Conservation (phyloP, 2,329 filamentous ascomycete species). For the Domatiomyces globalis region DNA sequence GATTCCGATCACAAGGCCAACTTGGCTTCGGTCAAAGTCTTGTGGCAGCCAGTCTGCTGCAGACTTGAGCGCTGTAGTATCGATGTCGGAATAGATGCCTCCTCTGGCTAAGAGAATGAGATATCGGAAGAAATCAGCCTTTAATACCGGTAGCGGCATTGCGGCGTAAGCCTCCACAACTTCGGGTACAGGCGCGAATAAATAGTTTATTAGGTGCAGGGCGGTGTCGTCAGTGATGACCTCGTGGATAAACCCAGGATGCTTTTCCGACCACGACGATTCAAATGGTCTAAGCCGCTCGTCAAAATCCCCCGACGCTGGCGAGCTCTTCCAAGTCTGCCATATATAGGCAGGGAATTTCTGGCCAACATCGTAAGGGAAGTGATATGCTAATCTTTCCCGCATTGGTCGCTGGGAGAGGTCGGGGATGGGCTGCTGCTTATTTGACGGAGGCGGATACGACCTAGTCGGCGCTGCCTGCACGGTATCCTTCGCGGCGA, state of each 20-base stretch:
- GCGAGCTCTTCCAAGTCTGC: slow-evolving; percentile 94
- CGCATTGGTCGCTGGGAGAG: slow-evolving; percentile 57
- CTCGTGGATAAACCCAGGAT: slow-evolving; percentile 89
- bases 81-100: slow-evolving; percentile 82
- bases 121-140: slow-evolving; percentile 67
- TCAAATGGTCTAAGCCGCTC: slow-evolving; percentile 67
- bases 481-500: slow-evolving; percentile 10
- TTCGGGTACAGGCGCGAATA: slow-evolving; percentile 72
- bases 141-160: slow-evolving; percentile 59
- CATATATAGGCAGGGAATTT: slow-evolving; percentile 97
- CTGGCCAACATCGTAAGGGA: slow-evolving; percentile 73
- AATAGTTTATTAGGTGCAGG: slow-evolving; percentile 62
- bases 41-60: slow-evolving; percentile 77
- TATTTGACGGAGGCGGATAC: slow-evolving; percentile 27
- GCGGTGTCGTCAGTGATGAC: slow-evolving; percentile 89
- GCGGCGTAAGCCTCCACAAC: slow-evolving; percentile 63
- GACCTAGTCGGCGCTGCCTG: slow-evolving; percentile 17
- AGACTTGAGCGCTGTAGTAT: slow-evolving; percentile 71
- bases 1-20: slow-evolving; percentile 85
- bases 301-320: slow-evolving; percentile 59
- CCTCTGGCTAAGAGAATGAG: slow-evolving; percentile 62
- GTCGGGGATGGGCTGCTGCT: slow-evolving; percentile 53
- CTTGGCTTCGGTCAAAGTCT: slow-evolving; percentile 57
- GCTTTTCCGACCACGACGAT: slow-evolving; percentile 73
- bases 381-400: slow-evolving; percentile 79